Evolutionary conservation across 495 filamentous ascomycete genomes (phyloP).

Genomic region (Parachaetomium inaequale): DNA sequence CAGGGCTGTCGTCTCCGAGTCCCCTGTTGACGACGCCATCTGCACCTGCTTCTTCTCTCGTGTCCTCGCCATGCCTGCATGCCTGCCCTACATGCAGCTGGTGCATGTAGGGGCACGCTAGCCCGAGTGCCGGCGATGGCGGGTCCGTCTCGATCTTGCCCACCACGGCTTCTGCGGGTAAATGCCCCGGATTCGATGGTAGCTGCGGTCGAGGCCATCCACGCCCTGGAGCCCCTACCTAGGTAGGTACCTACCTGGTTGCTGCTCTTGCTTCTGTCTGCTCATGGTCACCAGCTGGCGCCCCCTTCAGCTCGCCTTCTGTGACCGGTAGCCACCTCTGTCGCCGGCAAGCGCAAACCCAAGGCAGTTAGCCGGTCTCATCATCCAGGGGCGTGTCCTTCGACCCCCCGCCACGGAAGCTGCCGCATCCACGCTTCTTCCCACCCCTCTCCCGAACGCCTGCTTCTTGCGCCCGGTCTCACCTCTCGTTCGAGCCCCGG

Average conservation of each 20-base stretch:
- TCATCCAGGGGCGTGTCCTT: background rate
- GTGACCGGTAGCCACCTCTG: background rate
- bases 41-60: background rate
- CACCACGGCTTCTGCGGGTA: background rate
- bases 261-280: background rate
- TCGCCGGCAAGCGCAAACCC: background rate
- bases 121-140: background rate
- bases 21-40: background rate
- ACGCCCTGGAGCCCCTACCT: background rate
- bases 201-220: background rate
- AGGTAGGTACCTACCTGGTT: no score
- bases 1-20: background rate
- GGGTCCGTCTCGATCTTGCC: background rate
- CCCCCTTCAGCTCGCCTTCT: background rate
- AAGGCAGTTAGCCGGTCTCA: conserved; percentile 6
- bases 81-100: background rate
- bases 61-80: background rate
- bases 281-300: background rate
- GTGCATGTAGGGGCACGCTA: background rate
- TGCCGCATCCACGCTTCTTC: background rate
- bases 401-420: background rate
- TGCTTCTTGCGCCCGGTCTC: background rate
- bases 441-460: background rate
- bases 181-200: background rate
- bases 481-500: background rate